A percentile compares a stretch with the other conserved stretches of the same genome.
phyloP scores from a whole-genome alignment of 129 eudicot genomes.

The Tagetes erecta region DNA sequence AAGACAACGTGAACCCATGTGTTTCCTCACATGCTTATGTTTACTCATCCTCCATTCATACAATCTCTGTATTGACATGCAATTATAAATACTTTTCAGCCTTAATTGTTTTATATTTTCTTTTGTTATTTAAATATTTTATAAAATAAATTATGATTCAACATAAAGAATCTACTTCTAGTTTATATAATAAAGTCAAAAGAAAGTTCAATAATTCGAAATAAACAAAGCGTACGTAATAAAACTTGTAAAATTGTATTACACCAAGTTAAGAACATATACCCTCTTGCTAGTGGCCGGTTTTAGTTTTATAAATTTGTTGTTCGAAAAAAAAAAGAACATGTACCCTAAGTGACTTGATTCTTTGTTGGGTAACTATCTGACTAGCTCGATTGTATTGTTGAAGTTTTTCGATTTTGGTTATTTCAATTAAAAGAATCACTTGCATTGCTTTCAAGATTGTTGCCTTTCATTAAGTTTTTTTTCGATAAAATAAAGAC shows the following conservation, averaged over 20 bases:
- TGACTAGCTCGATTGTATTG: too few species aligned
- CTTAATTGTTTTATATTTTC: background rate
- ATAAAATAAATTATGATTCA: background rate
- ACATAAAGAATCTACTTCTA: background rate
- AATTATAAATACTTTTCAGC: background rate
- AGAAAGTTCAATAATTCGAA: background rate
- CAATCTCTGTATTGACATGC: background rate
- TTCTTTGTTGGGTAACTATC: too few species aligned
- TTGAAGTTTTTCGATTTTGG: too few species aligned
- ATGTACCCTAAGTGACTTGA: too few species aligned
- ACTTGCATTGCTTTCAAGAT: too few species aligned
- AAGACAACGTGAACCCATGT: constrained; percentile 38
- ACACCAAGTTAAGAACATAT: too few species aligned
- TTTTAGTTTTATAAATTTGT: too few species aligned
- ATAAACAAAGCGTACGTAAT: background rate
- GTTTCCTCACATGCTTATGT: constrained; percentile 27
- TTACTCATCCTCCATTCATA: constrained; percentile 2
- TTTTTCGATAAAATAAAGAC: too few species aligned
- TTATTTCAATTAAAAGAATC: too few species aligned
- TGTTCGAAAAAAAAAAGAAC: too few species aligned
- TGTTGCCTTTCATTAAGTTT: too few species aligned
- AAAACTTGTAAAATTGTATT: background rate
- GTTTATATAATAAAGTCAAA: background rate
- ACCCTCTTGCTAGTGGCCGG: too few species aligned
- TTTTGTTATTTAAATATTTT: background rate